phyloP scores from a whole-genome alignment of 2,329 filamentous ascomycete genomes.

The Sclerotinia sclerotiorum region DNA sequence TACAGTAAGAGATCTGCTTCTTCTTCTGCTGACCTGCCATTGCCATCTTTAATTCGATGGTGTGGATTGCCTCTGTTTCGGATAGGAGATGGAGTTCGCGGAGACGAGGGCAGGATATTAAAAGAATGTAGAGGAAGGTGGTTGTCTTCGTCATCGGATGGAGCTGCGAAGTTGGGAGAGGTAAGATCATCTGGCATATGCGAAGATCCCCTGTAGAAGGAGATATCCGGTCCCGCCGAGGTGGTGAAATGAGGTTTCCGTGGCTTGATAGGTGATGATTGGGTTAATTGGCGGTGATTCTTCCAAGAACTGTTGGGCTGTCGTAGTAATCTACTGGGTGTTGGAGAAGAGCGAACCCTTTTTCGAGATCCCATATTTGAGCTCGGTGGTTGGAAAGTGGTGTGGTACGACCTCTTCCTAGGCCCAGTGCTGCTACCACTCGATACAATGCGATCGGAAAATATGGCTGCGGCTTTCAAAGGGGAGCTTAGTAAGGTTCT shows the following conservation, averaged over 20 bases:
- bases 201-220: constrained; percentile 65
- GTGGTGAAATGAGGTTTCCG: constrained; percentile 73
- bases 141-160: constrained; percentile 79
- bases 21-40: constrained; percentile 68
- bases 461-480: constrained; percentile 72
- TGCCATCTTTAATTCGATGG: constrained; percentile 51
- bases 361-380: constrained; percentile 60
- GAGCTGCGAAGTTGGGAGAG: constrained; percentile 60
- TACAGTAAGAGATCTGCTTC: constrained; percentile 80
- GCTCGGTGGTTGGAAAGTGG: constrained; percentile 50
- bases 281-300: constrained; percentile 70
- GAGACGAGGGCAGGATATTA: constrained; percentile 74
- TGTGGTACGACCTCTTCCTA: constrained; percentile 63
- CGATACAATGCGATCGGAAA: constrained; percentile 77
- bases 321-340: constrained; percentile 57
- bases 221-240: constrained; percentile 68
- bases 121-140: constrained; percentile 77
- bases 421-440: constrained; percentile 66
- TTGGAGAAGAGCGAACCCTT: constrained; percentile 67
- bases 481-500: constrained; percentile 72
- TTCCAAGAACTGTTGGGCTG: constrained; percentile 67
- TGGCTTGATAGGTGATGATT: constrained; percentile 84
- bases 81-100: constrained; percentile 74
- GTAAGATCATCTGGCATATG: constrained; percentile 62
- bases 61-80: constrained; percentile 51